Percentiles rank a stretch among this genome's conserved stretches.
These are phyloP conservation scores for Allantophomopsis cytisporea DNA, from an alignment of 2,329 filamentous ascomycete genomes.

Conservation along the genomic window DNA sequence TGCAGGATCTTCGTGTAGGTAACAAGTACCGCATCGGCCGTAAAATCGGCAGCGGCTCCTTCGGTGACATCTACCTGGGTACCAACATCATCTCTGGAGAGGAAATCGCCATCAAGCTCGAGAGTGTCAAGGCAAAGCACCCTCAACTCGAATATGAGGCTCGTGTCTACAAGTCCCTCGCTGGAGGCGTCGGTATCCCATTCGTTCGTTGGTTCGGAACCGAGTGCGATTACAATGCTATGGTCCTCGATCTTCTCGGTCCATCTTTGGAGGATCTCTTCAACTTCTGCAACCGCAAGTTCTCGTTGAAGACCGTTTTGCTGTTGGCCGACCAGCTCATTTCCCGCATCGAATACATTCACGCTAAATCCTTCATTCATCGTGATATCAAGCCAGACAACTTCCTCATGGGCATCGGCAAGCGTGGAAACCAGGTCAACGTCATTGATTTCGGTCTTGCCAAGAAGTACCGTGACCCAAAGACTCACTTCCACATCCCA, in stretches of 20 bases:
- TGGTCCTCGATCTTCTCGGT: constrained; percentile 94
- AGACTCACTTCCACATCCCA: constrained; percentile 99
- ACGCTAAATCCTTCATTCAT: constrained; percentile 99
- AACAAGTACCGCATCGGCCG: constrained; percentile 99
- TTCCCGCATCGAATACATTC: constrained; percentile 98
- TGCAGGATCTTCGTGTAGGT: constrained; percentile 91
- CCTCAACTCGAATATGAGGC: constrained; percentile 98
- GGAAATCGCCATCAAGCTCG: constrained; percentile 99
- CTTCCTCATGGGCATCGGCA: constrained; percentile 98
- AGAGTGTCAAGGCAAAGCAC: constrained; percentile 99
- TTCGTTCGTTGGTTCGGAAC: constrained; percentile 99
- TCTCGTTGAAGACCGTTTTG: constrained; percentile 95
- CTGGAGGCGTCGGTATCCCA: constrained; percentile 92
- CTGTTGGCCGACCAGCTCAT: constrained; percentile 96
- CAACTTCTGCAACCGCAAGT: constrained; percentile 99
- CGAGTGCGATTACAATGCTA: constrained; percentile 99
- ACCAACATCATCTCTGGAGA: constrained; percentile 99
- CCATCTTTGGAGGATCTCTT: constrained; percentile 95
- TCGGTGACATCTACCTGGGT: constrained; percentile 97
- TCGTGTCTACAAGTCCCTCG: constrained; percentile 79
- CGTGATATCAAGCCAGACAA: constrained; percentile 99
- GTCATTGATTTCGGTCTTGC: constrained; percentile 98
- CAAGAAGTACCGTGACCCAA: constrained; percentile 99
- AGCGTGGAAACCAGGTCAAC: constrained; percentile 98
- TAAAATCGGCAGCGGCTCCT: constrained; percentile 95